Percentiles rank a stretch among this genome's conserved stretches.
Conservation (phyloP, 2,329 filamentous ascomycete genomes). For the Lecanicillium sp. region DNA sequence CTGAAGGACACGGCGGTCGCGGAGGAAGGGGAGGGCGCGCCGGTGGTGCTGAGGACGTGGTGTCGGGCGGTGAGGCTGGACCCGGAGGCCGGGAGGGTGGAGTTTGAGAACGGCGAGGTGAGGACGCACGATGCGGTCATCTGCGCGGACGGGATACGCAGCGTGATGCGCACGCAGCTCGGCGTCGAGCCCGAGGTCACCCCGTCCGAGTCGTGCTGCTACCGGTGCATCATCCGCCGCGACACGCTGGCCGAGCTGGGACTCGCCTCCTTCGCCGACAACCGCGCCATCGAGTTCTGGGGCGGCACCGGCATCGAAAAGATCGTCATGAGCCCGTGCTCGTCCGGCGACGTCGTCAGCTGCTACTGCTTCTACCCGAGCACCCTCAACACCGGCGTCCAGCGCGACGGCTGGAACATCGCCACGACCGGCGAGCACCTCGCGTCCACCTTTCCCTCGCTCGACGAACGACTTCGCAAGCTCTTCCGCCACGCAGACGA, state of each 20-base stretch:
- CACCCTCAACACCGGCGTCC: conserved; percentile 50
- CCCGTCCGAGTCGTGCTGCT: conserved; percentile 49
- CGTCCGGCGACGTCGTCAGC: conserved; percentile 51
- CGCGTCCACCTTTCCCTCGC: conserved; percentile 48
- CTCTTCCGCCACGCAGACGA: conserved; percentile 54
- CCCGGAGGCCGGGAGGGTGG: conserved; percentile 39
- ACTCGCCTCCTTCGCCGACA: conserved; percentile 49
- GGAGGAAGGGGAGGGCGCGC: conserved; percentile 42
- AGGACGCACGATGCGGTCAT: conserved; percentile 50
- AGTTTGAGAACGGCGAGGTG: conserved; percentile 42
- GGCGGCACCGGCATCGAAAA: conserved; percentile 56
- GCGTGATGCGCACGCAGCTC: conserved; percentile 47
- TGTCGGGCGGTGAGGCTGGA: conserved; percentile 47
- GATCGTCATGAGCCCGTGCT: conserved; percentile 61
- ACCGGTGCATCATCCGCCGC: conserved; percentile 54
- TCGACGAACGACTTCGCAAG: conserved; percentile 47
- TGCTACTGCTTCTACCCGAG: conserved; percentile 64
- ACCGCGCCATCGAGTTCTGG: conserved; percentile 59
- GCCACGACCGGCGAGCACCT: conserved; percentile 47
- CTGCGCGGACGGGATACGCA: conserved; percentile 58
- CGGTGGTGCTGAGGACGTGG: conserved; percentile 46
- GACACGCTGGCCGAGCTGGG: conserved; percentile 48
- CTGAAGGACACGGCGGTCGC: conserved; percentile 50
- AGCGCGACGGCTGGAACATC: conserved; percentile 49
- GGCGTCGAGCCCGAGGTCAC: conserved; percentile 48